Conservation (phyloP, 1,284 basidiomycete genomes). For the Pascua guehoae region DNA sequence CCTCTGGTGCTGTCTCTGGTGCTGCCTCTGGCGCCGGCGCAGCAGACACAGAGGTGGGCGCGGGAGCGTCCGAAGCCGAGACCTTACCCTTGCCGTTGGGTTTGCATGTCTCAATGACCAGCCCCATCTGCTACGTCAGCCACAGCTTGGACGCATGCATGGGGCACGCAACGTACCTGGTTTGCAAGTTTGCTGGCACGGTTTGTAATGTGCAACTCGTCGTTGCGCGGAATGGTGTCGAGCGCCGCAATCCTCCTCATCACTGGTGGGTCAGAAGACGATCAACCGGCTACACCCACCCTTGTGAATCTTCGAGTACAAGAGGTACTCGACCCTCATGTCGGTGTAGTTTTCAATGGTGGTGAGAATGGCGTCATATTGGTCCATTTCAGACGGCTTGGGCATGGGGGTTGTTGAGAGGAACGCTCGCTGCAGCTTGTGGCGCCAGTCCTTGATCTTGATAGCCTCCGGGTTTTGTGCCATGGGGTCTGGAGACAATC, state of each 20-base stretch:
- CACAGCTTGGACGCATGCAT: too few relatives aligned
- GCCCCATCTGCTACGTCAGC: too few relatives aligned
- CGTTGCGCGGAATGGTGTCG: conserved; percentile 69
- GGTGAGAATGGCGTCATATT: conserved; percentile 71
- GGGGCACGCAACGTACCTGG: conserved; percentile 33
- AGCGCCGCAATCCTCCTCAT: conserved; percentile 88
- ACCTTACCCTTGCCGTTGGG: conserved; percentile 54
- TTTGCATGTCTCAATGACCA: too few relatives aligned
- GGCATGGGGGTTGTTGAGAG: conserved; percentile 58
- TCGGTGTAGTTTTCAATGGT: conserved; percentile 76
- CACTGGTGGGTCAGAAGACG: conserved; percentile 52
- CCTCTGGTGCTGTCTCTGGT: too few relatives aligned
- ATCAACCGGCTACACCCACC: conserved; percentile 26
- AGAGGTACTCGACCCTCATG: conserved; percentile 79
- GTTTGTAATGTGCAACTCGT: conserved; percentile 78
- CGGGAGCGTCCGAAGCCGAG: background rate
- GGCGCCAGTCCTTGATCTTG: conserved; percentile 80
- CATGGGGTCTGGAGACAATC: conserved; percentile 24
- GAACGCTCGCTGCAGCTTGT: conserved; percentile 86
- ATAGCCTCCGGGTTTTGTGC: conserved; percentile 61
- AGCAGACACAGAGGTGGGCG: too few relatives aligned
- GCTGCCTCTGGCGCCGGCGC: too few relatives aligned
- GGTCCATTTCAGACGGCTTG: conserved; percentile 66
- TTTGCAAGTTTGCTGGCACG: conserved; percentile 56
- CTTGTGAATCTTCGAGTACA: conserved; percentile 96